Percentiles rank a stretch among this genome's conserved stretches.
These are phyloP conservation scores for Rhizoclosmatium sp. DNA, from an alignment of 192 early-diverging fungal genomes.

Conservation along the genomic window DNA sequence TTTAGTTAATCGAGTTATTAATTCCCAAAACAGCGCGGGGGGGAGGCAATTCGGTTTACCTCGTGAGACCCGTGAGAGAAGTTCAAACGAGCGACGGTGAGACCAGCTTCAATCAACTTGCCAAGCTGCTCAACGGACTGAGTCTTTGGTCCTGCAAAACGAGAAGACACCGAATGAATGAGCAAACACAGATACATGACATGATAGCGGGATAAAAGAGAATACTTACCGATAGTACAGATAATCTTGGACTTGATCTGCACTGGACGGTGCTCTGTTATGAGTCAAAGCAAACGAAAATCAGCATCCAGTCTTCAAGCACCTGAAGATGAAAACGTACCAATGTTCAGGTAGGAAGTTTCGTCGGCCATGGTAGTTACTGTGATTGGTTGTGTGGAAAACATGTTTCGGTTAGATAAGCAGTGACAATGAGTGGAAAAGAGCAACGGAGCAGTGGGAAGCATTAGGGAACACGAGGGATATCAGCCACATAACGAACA, in stretches of 20 bases:
- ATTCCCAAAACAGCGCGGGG: too few species aligned
- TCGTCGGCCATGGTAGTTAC: too few species aligned
- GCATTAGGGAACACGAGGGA: too few species aligned
- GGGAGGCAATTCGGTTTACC: slow-evolving; percentile 33
- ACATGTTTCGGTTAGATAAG: too few species aligned
- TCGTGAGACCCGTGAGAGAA: slow-evolving; percentile 66
- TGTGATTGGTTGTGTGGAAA: too few species aligned
- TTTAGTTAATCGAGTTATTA: not conserved
- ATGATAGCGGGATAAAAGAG: not conserved
- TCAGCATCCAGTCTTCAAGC: too few species aligned
- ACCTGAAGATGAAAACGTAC: too few species aligned
- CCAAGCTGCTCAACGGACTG: slow-evolving; percentile 55
- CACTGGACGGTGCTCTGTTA: slow-evolving; percentile 3
- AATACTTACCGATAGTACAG: slow-evolving; percentile 57
- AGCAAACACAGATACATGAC: too few species aligned
- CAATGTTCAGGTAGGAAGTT: too few species aligned
- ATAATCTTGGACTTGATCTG: slow-evolving; percentile 64
- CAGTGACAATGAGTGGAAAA: too few species aligned
- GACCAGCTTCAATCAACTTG: slow-evolving; percentile 60
- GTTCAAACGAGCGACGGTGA: slow-evolving; percentile 65
- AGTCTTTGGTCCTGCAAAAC: slow-evolving; percentile 58
- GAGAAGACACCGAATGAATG: not conserved
- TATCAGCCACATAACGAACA: too few species aligned
- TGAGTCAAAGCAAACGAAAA: not conserved
- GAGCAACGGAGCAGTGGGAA: too few species aligned